These are phyloP conservation scores for Tylopilus sp. DNA, from an alignment of 768 basidiomycete genomes.

Conservation along the genomic window DNA sequence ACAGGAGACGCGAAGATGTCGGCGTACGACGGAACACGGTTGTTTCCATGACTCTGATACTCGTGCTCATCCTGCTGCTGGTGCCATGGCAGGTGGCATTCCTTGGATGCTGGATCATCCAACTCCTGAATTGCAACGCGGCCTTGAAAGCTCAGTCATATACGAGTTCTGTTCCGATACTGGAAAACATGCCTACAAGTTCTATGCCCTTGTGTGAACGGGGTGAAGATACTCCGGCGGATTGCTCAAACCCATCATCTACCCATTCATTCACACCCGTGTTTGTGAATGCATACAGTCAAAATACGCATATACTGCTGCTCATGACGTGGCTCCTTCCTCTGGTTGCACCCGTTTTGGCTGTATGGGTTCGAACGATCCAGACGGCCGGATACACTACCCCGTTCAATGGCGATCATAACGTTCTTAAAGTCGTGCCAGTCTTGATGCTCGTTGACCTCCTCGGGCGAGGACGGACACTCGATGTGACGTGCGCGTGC, in stretches of 20 bases:
- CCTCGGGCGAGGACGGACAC: conserved; percentile 49
- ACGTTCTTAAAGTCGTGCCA: conserved; percentile 60
- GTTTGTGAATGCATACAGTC: conserved; percentile 36
- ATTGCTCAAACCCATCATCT: not conserved
- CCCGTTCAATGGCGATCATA: conserved; percentile 82
- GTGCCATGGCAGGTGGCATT: conserved; percentile 94
- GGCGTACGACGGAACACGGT: conserved; percentile 47
- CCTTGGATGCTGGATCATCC: conserved; percentile 79
- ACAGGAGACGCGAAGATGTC: conserved; percentile 30
- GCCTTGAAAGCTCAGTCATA: conserved; percentile 10
- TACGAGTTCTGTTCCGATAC: conserved; percentile 26
- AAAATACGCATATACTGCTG: conserved; percentile 61
- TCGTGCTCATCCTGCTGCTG: conserved; percentile 64
- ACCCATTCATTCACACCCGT: not conserved
- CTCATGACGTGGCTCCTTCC: conserved; percentile 83
- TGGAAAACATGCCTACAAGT: conserved; percentile 20
- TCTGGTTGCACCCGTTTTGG: conserved; percentile 69
- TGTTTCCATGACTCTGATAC: conserved; percentile 57
- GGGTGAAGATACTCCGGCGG: not conserved
- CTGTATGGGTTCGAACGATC: conserved; percentile 88
- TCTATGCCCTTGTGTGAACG: conserved; percentile 22
- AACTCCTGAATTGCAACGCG: conserved; percentile 61
- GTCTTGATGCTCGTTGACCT: conserved; percentile 63
- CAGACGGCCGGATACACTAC: conserved; percentile 73
- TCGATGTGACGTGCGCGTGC: conserved; percentile 38